These are phyloP conservation scores for Candida verbasci DNA, from an alignment of 805 yeast species.

Conservation along the genomic window DNA sequence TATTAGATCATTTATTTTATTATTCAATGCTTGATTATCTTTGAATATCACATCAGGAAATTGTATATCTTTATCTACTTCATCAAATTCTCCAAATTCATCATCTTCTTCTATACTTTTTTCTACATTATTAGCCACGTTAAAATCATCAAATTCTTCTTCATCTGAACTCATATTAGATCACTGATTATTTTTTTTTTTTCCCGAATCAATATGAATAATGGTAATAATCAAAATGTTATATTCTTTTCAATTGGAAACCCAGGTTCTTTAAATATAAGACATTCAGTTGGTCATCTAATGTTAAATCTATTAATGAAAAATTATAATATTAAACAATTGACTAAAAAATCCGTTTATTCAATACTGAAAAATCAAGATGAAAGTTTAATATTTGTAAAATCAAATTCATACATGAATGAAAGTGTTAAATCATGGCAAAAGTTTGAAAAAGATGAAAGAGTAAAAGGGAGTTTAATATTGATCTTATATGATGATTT, in stretches of 20 bases:
- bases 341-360: slow-evolving; percentile 24
- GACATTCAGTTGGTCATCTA: slow-evolving; percentile 41
- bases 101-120: slow-evolving; percentile 21
- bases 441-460: slow-evolving; percentile 17
- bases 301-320: slow-evolving; percentile 23
- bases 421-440: slow-evolving; percentile 30
- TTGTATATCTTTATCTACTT: slow-evolving; percentile 10
- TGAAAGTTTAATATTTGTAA: slow-evolving; percentile 21
- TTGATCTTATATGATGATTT: slow-evolving; percentile 35
- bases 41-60: slow-evolving; percentile 4
- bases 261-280: slow-evolving; percentile 30
- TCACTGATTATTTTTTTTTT: too few relatives aligned
- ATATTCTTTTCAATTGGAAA: slow-evolving; percentile 32
- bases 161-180: not conserved
- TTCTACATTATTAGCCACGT: not conserved
- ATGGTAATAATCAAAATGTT: too few relatives aligned
- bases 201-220: not conserved
- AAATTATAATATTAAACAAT: slow-evolving; percentile 24
- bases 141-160: slow-evolving; percentile 12
- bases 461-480: slow-evolving; percentile 7
- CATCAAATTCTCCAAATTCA: slow-evolving; percentile 16
- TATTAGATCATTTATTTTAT: slow-evolving; percentile 11
- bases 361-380: slow-evolving; percentile 20
- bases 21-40: slow-evolving; percentile 10
- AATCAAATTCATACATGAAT: slow-evolving; percentile 37